These are phyloP conservation scores for Echeveria elegans DNA, from an alignment of 164 flowering plant genomes.

Conservation along the genomic window DNA sequence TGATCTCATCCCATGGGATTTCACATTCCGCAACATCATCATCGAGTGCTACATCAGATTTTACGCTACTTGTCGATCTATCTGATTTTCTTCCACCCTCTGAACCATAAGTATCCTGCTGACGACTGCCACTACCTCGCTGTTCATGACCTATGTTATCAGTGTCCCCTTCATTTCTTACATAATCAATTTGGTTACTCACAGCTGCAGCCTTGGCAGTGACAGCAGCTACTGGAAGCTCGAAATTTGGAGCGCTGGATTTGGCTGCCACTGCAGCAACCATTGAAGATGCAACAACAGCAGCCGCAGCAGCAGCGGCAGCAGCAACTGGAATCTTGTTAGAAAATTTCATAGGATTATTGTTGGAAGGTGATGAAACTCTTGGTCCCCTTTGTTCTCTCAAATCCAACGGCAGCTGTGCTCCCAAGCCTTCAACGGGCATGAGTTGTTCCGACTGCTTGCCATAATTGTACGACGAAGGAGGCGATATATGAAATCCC, in stretches of 20 bases:
- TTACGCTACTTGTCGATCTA: conserved; percentile 57
- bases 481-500: conserved; percentile 40
- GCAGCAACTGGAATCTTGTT: conserved; percentile 73
- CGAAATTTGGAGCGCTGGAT: conserved; percentile 41
- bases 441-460: conserved; percentile 25
- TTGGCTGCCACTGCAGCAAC: conserved; percentile 70
- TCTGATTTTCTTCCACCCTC: conserved; percentile 75
- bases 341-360: conserved; percentile 24
- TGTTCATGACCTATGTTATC: conserved; percentile 33
- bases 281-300: conserved; percentile 88
- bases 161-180: conserved; percentile 30
- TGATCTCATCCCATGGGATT: conserved; percentile 88
- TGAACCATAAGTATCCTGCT: conserved; percentile 27
- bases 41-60: conserved; percentile 59
- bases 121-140: conserved; percentile 30
- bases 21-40: conserved; percentile 93
- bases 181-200: conserved; percentile 32
- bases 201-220: conserved; percentile 91
- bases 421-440: conserved; percentile 28
- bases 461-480: conserved; percentile 40
- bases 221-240: conserved; percentile 79
- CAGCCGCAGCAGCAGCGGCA: conserved; percentile 82
- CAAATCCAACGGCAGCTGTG: conserved; percentile 15
- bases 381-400: conserved; percentile 22
- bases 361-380: conserved; percentile 28